Percentiles rank a stretch among this genome's conserved stretches.
Conservation (phyloP, 768 basidiomycete genomes). For the Plicaturopsis crispa region DNA sequence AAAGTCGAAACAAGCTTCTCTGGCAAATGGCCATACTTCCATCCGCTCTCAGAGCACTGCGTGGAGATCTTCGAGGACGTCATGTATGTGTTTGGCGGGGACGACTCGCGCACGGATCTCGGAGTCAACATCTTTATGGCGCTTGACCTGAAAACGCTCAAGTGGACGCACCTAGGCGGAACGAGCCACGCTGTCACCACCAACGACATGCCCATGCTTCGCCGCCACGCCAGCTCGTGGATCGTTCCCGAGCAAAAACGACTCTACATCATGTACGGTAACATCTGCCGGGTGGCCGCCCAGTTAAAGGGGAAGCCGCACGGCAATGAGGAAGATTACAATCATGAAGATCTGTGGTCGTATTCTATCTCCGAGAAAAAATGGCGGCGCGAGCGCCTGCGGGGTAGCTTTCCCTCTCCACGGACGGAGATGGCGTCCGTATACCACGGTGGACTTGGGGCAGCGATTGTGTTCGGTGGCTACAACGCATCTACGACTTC, state of each 20-base stretch:
- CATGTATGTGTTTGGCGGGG: conserved; percentile 32
- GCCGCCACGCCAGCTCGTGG: conserved; percentile 23
- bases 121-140: conserved; percentile 31
- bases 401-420: conserved; percentile 24
- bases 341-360: conserved; percentile 31
- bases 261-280: conserved; percentile 27
- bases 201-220: conserved; percentile 18
- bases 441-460: conserved; percentile 25
- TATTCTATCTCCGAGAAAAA: conserved; percentile 20
- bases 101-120: conserved; percentile 17
- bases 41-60: conserved; percentile 8
- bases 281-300: conserved; percentile 25
- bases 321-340: no score
- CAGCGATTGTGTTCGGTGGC: conserved; percentile 27
- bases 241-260: conserved; percentile 24
- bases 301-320: not conserved
- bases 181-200: not conserved
- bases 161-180: conserved; percentile 22
- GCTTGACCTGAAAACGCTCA: conserved; percentile 24
- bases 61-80: conserved; percentile 17
- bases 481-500: conserved; percentile 21
- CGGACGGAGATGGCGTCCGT: conserved; percentile 24
- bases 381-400: conserved; percentile 25
- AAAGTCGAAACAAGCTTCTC: no score
- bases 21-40: no score